phyloP scores from a whole-genome alignment of 495 filamentous ascomycete genomes.

The Neurospora terricola region DNA sequence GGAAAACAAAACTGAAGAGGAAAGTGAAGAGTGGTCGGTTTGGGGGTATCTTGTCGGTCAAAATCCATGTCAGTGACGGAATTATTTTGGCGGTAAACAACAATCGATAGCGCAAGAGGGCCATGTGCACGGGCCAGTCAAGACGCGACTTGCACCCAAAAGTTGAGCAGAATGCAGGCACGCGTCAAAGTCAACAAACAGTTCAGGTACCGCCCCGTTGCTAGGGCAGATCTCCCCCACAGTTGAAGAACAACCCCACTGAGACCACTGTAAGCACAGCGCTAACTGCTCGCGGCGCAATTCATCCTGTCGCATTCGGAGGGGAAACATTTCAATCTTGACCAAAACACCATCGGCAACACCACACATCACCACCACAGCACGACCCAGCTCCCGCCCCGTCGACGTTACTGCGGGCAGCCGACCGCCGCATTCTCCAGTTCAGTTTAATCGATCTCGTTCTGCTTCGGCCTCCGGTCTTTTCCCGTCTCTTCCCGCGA shows the following conservation, averaged over 20 bases:
- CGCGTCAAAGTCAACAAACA: neutral
- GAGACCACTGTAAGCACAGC: neutral
- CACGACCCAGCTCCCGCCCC: neutral
- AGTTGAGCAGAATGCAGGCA: neutral
- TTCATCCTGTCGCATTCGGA: neutral
- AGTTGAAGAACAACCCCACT: neutral
- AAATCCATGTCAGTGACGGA: neutral
- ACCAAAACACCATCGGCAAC: neutral
- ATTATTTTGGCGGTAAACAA: slow-evolving; percentile 3
- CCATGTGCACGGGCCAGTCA: neutral
- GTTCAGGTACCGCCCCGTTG: neutral
- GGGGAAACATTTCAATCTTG: neutral
- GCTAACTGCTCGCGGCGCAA: neutral
- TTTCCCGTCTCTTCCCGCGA: neutral
- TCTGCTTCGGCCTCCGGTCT: slow-evolving; percentile 8
- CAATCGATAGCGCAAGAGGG: neutral
- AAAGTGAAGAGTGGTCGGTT: neutral
- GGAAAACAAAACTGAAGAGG: neutral
- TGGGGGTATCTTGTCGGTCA: neutral
- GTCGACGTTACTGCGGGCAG: neutral
- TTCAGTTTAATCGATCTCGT: neutral
- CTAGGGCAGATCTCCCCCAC: neutral
- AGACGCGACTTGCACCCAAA: neutral
- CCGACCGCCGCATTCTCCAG: neutral
- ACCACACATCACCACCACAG: neutral